Base-by-base conservation (phyloP, 176 grass and related monocot species). In the Poa pratensis region DNA sequence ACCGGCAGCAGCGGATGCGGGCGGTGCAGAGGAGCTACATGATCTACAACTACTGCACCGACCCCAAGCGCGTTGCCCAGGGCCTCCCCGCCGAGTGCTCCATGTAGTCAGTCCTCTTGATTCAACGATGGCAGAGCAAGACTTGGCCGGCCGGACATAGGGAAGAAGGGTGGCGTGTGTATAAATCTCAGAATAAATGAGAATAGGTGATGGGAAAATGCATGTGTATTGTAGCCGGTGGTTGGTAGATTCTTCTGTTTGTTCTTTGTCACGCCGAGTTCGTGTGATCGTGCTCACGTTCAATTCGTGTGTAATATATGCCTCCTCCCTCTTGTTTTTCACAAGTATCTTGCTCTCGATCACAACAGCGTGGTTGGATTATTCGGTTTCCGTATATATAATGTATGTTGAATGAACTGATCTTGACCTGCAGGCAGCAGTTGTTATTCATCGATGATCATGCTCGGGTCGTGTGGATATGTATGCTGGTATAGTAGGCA, bases 41-140 rank as follows among this genome's bases (percentile, higher is more conserved):
- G 94, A 92, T 97, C 82, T 97, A 97, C 81, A 94, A 97, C 80
- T 97, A 97, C 65, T 97, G 94, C 76, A 85, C 88, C 15, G 94
- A 97, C 83, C 87, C 85, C 35, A 97, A 94, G 75, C 90, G 92
- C 7, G 58, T 84, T 53, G 40, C 84, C 0, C 86, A 91, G 82
- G 92, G 94, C 8, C 1, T 92, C 80, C 92, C 92, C 65, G 78
- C 88, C 40, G 94, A 97, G 86, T 97, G 94, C 87, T 83, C 86
- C 67, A 87, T 91, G 55, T 70, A 82, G 14, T 20, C 30, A 9
- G 7, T 43, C 7, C 46, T 49, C 10, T 10, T 18, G 1, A 20
- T 9, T 12, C 9, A 5, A 37, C 19, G 5, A 3, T 49, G 22
- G 5, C 78, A 20, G 62, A 71, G 42, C 27, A 51, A n/a, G 59